Evolutionary conservation across 495 filamentous ascomycete genomes (phyloP).

Genomic region (Peziza echinospora): DNA sequence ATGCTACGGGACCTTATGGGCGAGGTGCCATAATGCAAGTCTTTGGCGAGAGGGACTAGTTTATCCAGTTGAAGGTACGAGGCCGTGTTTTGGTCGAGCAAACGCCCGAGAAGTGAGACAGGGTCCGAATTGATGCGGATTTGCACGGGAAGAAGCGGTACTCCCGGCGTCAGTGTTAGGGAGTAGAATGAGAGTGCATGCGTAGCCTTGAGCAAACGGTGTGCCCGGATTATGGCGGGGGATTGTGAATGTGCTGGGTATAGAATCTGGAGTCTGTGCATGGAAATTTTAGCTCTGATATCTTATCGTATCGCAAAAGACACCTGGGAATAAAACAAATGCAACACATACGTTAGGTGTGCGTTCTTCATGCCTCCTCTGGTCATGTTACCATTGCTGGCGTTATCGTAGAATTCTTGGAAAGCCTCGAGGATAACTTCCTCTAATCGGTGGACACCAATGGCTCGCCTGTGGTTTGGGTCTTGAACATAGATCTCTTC

Average conservation of each 20-base stretch:
- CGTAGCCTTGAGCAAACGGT: slow-evolving; percentile 51
- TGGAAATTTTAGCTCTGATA: neutral
- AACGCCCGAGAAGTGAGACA: slow-evolving; percentile 56
- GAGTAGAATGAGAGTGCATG: slow-evolving; percentile 75
- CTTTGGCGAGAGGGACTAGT: slow-evolving; percentile 52
- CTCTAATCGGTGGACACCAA: slow-evolving; percentile 31
- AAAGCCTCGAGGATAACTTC: slow-evolving; percentile 33
- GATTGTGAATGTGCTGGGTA: slow-evolving; percentile 12
- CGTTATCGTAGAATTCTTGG: slow-evolving; percentile 45
- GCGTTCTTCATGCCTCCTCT: slow-evolving; percentile 49
- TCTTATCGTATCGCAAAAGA: too few species aligned
- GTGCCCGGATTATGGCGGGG: slow-evolving; percentile 13
- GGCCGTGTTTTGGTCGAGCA: slow-evolving; percentile 67
- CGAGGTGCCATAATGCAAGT: slow-evolving; percentile 28
- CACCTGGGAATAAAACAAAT: neutral
- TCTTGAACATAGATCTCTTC: slow-evolving; percentile 16
- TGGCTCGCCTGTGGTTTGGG: neutral
- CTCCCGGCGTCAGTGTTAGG: slow-evolving; percentile 70
- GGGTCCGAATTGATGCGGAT: slow-evolving; percentile 75
- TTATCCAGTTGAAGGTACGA: slow-evolving; percentile 77
- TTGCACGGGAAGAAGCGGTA: slow-evolving; percentile 78
- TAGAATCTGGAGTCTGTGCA: slow-evolving; percentile 13
- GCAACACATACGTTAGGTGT: slow-evolving; percentile 33
- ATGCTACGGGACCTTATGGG: slow-evolving; percentile 10
- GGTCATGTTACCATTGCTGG: slow-evolving; percentile 49